Evolutionary conservation across 768 basidiomycete genomes (phyloP).

Genomic region (Termitomyces sp.): DNA sequence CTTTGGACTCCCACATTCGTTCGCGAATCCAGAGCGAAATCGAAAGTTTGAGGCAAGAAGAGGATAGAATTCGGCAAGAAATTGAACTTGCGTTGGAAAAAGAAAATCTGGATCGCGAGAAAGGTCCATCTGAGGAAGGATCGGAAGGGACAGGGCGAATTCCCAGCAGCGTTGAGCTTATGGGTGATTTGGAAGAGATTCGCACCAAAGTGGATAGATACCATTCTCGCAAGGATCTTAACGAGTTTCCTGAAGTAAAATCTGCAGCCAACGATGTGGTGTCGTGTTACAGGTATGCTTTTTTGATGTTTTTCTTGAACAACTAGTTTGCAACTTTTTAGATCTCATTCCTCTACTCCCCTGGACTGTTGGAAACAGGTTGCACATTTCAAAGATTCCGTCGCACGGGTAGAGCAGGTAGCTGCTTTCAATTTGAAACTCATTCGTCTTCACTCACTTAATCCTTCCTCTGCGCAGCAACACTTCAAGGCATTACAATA

Average conservation of each 20-base stretch:
- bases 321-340: constrained; percentile 27
- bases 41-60: constrained; percentile 58
- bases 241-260: constrained; percentile 52
- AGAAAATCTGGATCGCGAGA: constrained; percentile 82
- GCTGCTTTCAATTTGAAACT: background rate
- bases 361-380: constrained; percentile 78
- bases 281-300: constrained; percentile 68
- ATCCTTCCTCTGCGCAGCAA: constrained; percentile 33
- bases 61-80: constrained; percentile 61
- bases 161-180: constrained; percentile 55
- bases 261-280: constrained; percentile 54
- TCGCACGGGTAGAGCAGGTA: constrained; percentile 67
- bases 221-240: constrained; percentile 48
- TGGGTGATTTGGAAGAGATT: constrained; percentile 75
- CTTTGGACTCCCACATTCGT: constrained; percentile 70
- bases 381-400: constrained; percentile 60
- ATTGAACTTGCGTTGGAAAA: constrained; percentile 79
- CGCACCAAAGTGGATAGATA: constrained; percentile 68
- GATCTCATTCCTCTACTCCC: constrained; percentile 41
- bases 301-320: background rate
- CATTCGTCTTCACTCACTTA: background rate
- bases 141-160: constrained; percentile 35
- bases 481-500: constrained; percentile 57
- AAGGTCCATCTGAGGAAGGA: constrained; percentile 39
- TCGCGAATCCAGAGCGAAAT: constrained; percentile 69